These are phyloP conservation scores for Sutorius australiensis DNA, from an alignment of 768 basidiomycete species.

Conservation along the genomic window DNA sequence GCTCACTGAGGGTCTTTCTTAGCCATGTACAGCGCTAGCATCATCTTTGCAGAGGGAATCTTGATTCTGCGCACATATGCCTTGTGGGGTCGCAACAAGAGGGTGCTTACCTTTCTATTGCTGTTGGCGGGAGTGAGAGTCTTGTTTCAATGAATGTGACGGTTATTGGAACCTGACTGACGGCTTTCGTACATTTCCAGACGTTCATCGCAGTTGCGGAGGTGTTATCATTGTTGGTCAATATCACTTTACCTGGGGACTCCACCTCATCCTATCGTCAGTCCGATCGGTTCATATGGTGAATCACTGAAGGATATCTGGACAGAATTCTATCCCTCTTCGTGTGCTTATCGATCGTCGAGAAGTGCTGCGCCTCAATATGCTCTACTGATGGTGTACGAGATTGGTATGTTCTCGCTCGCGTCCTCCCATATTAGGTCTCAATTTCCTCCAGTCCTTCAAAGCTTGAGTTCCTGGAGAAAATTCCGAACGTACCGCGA, in stretches of 20 bases:
- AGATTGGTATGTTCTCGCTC: constrained; percentile 15
- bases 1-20: background rate
- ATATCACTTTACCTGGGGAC: constrained; percentile 15
- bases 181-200: background rate
- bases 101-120: constrained; percentile 15
- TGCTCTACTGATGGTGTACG: constrained; percentile 17
- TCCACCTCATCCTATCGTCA: constrained; percentile 17
- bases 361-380: constrained; percentile 13
- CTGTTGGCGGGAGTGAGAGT: constrained; percentile 18
- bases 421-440: background rate
- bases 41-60: constrained; percentile 16
- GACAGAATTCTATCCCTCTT: constrained; percentile 20
- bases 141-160: background rate
- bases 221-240: constrained; percentile 1
- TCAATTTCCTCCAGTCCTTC: constrained; percentile 18
- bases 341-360: constrained; percentile 15
- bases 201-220: constrained; percentile 16
- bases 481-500: constrained; percentile 23
- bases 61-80: constrained; percentile 28
- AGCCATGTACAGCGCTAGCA: constrained; percentile 15
- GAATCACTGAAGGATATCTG: background rate
- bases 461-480: constrained; percentile 23
- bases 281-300: constrained; percentile 1
- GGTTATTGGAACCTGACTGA: background rate
- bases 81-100: constrained; percentile 20